Evolutionary conservation across 345 rosid genomes (phyloP).

Genomic region (Rhizophora mangle): DNA sequence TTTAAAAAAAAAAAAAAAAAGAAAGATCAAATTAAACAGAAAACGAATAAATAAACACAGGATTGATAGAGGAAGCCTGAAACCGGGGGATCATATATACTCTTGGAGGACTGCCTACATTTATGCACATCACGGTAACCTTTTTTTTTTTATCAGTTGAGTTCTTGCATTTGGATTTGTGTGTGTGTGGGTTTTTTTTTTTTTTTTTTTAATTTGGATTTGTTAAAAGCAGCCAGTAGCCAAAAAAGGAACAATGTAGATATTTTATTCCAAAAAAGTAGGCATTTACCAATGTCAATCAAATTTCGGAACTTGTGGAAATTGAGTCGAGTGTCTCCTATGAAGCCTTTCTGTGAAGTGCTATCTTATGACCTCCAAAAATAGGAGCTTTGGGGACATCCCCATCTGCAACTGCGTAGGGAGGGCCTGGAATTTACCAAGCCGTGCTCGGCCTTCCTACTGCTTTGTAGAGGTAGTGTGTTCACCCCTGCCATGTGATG

Average conservation of each 20-base stretch:
- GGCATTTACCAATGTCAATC: neutral
- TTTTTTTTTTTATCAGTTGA: too few species aligned
- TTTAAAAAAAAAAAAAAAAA: too few species aligned
- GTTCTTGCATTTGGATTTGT: neutral
- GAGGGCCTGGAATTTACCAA: too few species aligned
- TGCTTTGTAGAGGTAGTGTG: too few species aligned
- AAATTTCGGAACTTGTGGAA: neutral
- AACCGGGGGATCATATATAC: constrained; percentile 87
- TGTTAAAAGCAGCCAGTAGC: too few species aligned
- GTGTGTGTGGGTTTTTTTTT: neutral
- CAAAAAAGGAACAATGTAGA: too few species aligned
- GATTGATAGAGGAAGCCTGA: constrained; percentile 48
- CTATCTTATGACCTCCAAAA: neutral
- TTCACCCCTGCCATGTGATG: too few species aligned
- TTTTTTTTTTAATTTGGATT: neutral
- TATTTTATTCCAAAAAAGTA: too few species aligned
- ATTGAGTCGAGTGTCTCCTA: neutral
- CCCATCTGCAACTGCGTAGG: neutral
- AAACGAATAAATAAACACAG: constrained; percentile 25
- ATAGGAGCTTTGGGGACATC: neutral
- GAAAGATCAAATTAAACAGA: neutral
- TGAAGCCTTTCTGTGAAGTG: neutral
- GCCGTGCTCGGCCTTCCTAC: too few species aligned
- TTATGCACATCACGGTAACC: constrained; percentile 82
- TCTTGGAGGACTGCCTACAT: constrained; percentile 91